phyloP scores from a whole-genome alignment of 106 monocot species.

The Apostasia ramifera region DNA sequence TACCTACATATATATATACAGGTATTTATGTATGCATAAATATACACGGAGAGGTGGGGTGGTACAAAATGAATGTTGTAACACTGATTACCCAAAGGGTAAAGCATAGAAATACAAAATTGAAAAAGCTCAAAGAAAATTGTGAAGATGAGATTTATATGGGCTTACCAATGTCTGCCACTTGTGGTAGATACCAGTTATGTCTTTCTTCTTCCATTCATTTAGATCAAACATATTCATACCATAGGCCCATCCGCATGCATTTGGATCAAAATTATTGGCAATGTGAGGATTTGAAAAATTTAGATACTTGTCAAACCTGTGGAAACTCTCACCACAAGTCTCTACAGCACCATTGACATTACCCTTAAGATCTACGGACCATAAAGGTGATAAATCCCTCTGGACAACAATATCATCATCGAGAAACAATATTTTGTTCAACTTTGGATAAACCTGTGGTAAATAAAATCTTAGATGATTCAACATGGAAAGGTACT shows the following conservation, averaged over 20 bases:
- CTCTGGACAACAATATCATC: constrained; percentile 70
- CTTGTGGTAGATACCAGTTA: constrained; percentile 60
- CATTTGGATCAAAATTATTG: constrained; percentile 60
- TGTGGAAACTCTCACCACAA: constrained; percentile 64
- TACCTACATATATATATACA: too few relatives aligned
- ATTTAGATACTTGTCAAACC: constrained; percentile 66
- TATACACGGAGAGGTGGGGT: too few relatives aligned
- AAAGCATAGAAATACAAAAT: neutral
- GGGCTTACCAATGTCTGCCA: constrained; percentile 57
- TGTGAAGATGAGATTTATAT: neutral
- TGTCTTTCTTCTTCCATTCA: constrained; percentile 66
- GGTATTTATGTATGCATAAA: too few relatives aligned
- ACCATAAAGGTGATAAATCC: constrained; percentile 56
- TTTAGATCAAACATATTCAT: constrained; percentile 69
- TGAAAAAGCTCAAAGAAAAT: neutral
- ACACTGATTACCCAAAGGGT: too few relatives aligned
- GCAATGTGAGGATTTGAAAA: constrained; percentile 62
- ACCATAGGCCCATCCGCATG: constrained; percentile 67
- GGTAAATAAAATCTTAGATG: constrained; percentile 71
- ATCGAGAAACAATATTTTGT: constrained; percentile 72
- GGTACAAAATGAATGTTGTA: too few relatives aligned
- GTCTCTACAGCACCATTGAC: constrained; percentile 78
- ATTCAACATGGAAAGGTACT: constrained; percentile 73
- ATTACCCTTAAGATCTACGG: constrained; percentile 54
- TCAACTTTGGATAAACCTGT: constrained; percentile 62